A percentile compares a stretch with the other conserved stretches of the same genome.
These are phyloP conservation scores for Leishmania gerbilli DNA, from an alignment of 208 protist species.

Conservation along the genomic window DNA sequence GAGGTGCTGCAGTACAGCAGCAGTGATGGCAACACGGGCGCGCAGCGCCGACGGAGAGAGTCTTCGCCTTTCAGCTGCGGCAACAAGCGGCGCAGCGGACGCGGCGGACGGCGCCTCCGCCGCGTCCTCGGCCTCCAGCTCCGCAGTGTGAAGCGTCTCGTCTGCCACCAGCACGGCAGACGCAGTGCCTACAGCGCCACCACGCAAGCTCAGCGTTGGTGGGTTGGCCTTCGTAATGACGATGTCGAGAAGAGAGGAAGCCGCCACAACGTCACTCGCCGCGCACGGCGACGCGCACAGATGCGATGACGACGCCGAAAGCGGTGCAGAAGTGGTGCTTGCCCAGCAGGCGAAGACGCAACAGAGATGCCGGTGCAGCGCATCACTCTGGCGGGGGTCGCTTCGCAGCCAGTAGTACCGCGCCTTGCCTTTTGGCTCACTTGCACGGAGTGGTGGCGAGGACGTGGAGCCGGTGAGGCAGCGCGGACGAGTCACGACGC, in stretches of 20 bases:
- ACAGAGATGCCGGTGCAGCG: background rate
- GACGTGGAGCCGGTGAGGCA: background rate
- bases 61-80: background rate
- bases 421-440: background rate
- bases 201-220: constrained; percentile 18
- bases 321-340: background rate
- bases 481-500: background rate
- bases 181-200: constrained; percentile 17
- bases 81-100: background rate
- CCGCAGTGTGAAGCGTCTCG: constrained; percentile 18
- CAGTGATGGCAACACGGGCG: constrained; percentile 25
- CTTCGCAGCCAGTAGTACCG: constrained; percentile 20
- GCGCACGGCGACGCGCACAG: background rate
- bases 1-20: constrained; percentile 21
- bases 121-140: background rate
- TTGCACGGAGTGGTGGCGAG: background rate
- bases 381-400: constrained; percentile 8
- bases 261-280: background rate
- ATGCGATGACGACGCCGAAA: background rate
- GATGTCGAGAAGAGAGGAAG: constrained; percentile 1
- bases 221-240: constrained; percentile 15
- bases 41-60: constrained; percentile 15
- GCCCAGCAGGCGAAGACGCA: constrained; percentile 10
- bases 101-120: background rate
- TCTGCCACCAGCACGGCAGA: constrained; percentile 14